Evolutionary conservation across 2,329 filamentous ascomycete species (phyloP).

Genomic region (Penicillium sp.): DNA sequence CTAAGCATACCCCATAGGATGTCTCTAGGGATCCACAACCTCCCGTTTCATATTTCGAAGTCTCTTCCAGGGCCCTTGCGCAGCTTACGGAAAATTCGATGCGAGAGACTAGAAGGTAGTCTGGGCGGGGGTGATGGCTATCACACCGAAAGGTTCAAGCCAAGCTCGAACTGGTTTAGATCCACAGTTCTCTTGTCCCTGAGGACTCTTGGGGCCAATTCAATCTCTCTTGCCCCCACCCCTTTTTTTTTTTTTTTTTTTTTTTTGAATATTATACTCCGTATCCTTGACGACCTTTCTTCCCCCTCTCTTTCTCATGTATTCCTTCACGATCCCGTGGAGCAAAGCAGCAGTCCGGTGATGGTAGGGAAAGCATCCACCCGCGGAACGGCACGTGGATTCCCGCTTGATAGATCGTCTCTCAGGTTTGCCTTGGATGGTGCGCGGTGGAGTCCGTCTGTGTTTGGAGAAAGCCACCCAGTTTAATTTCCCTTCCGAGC

Average conservation of each 20-base stretch:
- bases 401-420: conserved; percentile 21
- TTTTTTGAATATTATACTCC: not conserved
- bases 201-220: not conserved
- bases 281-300: not conserved
- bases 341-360: not conserved
- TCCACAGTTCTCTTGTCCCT: not conserved
- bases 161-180: conserved; percentile 9
- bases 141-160: conserved; percentile 7
- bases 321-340: not conserved
- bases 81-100: not conserved
- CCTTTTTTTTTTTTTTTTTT: too few species aligned
- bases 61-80: not conserved
- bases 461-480: not conserved
- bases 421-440: conserved; percentile 5
- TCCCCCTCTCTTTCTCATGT: not conserved
- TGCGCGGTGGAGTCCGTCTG: not conserved
- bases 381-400: conserved; percentile 17
- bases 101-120: not conserved
- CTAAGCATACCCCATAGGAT: not conserved
- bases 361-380: conserved; percentile 9
- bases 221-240: not conserved
- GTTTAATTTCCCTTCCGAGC: not conserved
- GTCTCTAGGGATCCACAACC: not conserved
- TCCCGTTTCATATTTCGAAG: not conserved
- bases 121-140: not conserved